A percentile compares a stretch with the other conserved stretches of the same genome.
These are phyloP conservation scores for Celoporthe dispersa DNA, from an alignment of 2,329 filamentous ascomycete genomes.

Conservation along the genomic window DNA sequence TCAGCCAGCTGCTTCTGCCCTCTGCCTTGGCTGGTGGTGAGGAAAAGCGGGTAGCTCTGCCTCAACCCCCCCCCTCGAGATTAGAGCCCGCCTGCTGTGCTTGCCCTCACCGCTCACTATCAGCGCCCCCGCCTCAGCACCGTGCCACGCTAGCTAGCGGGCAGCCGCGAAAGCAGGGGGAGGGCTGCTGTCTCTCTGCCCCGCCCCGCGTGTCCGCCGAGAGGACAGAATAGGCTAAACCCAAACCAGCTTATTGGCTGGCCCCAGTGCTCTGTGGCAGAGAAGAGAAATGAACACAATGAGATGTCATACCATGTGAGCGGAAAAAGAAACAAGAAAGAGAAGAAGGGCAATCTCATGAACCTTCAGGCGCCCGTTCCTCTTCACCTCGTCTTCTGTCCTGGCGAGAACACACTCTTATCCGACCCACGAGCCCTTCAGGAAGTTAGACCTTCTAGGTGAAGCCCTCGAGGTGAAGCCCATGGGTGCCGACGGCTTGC, in stretches of 20 bases:
- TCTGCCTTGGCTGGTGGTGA: background rate
- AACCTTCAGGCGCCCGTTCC: background rate
- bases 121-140: background rate
- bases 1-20: background rate
- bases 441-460: too few species aligned
- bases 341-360: background rate
- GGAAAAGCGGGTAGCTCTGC: constrained; percentile 4
- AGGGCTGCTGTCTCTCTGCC: too few species aligned
- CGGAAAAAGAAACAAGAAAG: background rate
- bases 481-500: background rate
- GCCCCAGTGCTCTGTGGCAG: background rate
- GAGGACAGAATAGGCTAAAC: background rate
- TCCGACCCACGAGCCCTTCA: too few species aligned
- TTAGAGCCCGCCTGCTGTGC: background rate
- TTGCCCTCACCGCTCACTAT: background rate
- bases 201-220: background rate
- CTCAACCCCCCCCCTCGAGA: background rate
- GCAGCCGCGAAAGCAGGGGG: background rate
- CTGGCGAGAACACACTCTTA: background rate
- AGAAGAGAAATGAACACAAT: background rate
- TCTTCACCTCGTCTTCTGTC: background rate
- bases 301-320: background rate
- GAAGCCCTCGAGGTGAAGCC: background rate
- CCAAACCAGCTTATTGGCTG: background rate
- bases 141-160: background rate